Evolutionary conservation across 345 rosid genomes (phyloP).

Genomic region (Arabidopsis suecica): DNA sequence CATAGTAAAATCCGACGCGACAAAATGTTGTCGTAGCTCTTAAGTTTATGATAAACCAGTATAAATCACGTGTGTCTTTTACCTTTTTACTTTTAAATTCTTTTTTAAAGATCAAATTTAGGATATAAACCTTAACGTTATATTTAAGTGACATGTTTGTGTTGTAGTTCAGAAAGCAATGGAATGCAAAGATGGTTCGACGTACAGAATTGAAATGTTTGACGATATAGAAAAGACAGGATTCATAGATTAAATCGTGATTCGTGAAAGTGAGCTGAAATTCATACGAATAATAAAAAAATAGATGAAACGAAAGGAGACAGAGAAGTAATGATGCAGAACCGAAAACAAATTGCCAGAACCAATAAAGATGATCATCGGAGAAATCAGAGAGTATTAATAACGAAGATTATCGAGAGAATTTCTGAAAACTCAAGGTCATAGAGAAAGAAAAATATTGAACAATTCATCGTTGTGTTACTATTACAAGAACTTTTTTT

Average conservation of each 20-base stretch:
- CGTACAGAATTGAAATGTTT: background rate
- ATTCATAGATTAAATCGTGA: background rate
- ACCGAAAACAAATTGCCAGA: background rate
- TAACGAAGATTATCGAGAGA: too few relatives aligned
- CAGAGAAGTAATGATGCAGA: background rate
- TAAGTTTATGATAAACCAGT: background rate
- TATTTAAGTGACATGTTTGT: background rate
- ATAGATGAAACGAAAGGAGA: background rate
- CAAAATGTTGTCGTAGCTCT: background rate
- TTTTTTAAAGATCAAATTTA: background rate
- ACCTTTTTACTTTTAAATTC: background rate
- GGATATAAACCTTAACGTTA: background rate
- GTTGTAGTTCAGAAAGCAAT: background rate
- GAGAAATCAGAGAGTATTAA: background rate
- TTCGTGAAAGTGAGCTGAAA: background rate
- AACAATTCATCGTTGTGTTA: too few relatives aligned
- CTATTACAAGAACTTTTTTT: too few relatives aligned
- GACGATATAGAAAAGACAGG: background rate
- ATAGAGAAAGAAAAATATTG: too few relatives aligned
- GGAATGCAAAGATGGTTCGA: background rate
- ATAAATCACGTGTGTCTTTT: background rate
- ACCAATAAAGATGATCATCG: background rate
- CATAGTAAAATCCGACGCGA: background rate
- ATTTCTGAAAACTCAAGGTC: too few relatives aligned
- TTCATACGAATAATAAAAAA: background rate